Evolutionary conservation across 345 rosid genomes (phyloP), one percentile per base, ranked within the genome.

Genomic region (Eucalyptus marginata): DNA sequence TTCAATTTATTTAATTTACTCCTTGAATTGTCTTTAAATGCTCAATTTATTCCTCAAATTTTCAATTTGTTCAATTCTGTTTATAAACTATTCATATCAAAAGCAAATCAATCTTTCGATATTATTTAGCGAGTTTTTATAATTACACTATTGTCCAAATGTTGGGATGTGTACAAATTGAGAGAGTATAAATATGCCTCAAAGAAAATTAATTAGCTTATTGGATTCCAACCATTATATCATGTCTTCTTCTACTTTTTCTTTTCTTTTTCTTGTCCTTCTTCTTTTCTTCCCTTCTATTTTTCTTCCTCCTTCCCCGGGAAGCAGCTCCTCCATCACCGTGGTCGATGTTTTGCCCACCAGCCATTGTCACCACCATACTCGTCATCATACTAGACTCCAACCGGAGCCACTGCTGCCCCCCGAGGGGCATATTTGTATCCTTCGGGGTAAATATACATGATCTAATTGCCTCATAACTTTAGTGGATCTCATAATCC

Each of bases 21-120:
- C 1, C 0, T 18, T 36, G 13, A 76, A 76, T 2, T 18, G 4
- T 20, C 7, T 11, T 3, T 20, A 76, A 36, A 71, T 71, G 22
- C 22, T 36, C 2, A 20, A 36, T 71, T 2, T 5, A 22, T 2
- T 36, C 0, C 8, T 7, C 4, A 1, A 36, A 20, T 2, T 10
- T 10, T 36, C 2, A 76, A 36, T 18, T 76, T 76, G 7, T 71
- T 76, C 5, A 36, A 20, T 10, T 3, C 1, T 2, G 1, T 36
- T 12, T 3, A 18, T 76, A 10, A 36, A 6, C 1, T 71, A 36
- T 20, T 36, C 27, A 10, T 71, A 36, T 36, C 2, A 10, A 71
- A 71, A 2, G 11, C 4, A 17, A 76, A 76, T 36, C 2, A 76
- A 0, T 36, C 13, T 2, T 36, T 76, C 8, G 0, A 5, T 36